These are phyloP conservation scores for Hemisphaericaspora xylanilytica DNA, from an alignment of 1,139 yeast genomes.

Conservation along the genomic window DNA sequence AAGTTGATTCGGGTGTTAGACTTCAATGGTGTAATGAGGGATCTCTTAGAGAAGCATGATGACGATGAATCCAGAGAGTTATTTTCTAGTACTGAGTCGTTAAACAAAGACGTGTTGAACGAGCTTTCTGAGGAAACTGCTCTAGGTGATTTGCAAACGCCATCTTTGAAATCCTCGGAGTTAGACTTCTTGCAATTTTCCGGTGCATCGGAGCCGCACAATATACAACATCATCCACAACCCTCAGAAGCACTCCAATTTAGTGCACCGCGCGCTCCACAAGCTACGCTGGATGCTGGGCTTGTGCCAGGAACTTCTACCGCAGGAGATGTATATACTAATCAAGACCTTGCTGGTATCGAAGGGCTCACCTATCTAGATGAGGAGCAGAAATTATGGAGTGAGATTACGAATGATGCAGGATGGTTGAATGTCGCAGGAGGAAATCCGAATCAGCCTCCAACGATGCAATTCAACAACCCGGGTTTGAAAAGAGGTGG, in stretches of 20 bases:
- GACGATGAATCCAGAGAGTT: slow-evolving; percentile 41
- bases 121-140: slow-evolving; percentile 4
- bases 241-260: too few relatives aligned
- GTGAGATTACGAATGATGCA: slow-evolving; percentile 71
- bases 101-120: slow-evolving; percentile 3
- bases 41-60: slow-evolving; percentile 55
- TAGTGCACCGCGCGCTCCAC: too few relatives aligned
- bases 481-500: slow-evolving; percentile 2
- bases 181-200: slow-evolving; percentile 24
- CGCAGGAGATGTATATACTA: slow-evolving; percentile 31
- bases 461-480: slow-evolving; percentile 1
- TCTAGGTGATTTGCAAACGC: slow-evolving; percentile 9
- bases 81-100: slow-evolving; percentile 6
- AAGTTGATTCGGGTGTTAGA: slow-evolving; percentile 65
- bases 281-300: too few relatives aligned
- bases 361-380: slow-evolving; percentile 45
- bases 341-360: slow-evolving; percentile 40
- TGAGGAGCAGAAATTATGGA: slow-evolving; percentile 68
- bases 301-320: slow-evolving; percentile 15
- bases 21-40: slow-evolving; percentile 63
- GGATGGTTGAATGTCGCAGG: slow-evolving; percentile 50
- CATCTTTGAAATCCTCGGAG: slow-evolving; percentile 14
- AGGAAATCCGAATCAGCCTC: slow-evolving; percentile 5
- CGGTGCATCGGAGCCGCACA: slow-evolving; percentile 5
- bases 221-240: slow-evolving; percentile 5